Percentiles rank a stretch among this genome's conserved stretches.
Conservation (phyloP, 768 basidiomycete species). For the Auriscalpium vulgare region DNA sequence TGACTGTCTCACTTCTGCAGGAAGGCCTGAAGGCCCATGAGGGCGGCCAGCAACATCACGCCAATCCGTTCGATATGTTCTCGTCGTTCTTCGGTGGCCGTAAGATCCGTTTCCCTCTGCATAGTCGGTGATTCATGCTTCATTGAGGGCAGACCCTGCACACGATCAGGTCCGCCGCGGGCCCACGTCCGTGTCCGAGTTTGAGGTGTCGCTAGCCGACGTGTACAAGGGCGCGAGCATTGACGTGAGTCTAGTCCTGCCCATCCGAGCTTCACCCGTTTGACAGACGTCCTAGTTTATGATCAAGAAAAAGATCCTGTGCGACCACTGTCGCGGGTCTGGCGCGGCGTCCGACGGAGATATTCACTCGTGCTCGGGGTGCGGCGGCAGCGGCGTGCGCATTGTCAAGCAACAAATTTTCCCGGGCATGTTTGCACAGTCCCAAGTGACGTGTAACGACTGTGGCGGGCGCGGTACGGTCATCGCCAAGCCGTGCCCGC, state of each 20-base stretch:
- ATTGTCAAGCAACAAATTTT: slow-evolving; percentile 90
- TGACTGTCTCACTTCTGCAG: slow-evolving; percentile 25
- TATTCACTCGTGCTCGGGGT: slow-evolving; percentile 79
- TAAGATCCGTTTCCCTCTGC: slow-evolving; percentile 18
- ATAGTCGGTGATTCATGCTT: too few species aligned
- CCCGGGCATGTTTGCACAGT: slow-evolving; percentile 93
- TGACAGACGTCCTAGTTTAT: slow-evolving; percentile 57
- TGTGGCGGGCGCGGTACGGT: slow-evolving; percentile 80
- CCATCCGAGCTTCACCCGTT: neutral
- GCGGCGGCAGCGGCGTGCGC: slow-evolving; percentile 80
- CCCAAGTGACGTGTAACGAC: slow-evolving; percentile 73
- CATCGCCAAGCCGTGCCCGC: slow-evolving; percentile 71
- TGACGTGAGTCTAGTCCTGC: slow-evolving; percentile 46
- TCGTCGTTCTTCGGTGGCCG: slow-evolving; percentile 86
- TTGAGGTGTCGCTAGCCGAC: slow-evolving; percentile 82
- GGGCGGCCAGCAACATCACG: slow-evolving; percentile 64
- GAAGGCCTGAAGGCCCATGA: slow-evolving; percentile 91
- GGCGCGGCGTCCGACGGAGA: slow-evolving; percentile 87
- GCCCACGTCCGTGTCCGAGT: slow-evolving; percentile 68
- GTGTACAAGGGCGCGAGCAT: slow-evolving; percentile 84
- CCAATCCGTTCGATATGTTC: slow-evolving; percentile 94
- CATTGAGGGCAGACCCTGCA: slow-evolving; percentile 26
- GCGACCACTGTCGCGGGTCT: slow-evolving; percentile 93
- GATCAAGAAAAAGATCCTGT: slow-evolving; percentile 85
- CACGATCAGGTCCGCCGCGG: slow-evolving; percentile 67